Base-by-base conservation (phyloP, 495 filamentous ascomycete genomes). In the Annulohypoxylon moriforme region DNA sequence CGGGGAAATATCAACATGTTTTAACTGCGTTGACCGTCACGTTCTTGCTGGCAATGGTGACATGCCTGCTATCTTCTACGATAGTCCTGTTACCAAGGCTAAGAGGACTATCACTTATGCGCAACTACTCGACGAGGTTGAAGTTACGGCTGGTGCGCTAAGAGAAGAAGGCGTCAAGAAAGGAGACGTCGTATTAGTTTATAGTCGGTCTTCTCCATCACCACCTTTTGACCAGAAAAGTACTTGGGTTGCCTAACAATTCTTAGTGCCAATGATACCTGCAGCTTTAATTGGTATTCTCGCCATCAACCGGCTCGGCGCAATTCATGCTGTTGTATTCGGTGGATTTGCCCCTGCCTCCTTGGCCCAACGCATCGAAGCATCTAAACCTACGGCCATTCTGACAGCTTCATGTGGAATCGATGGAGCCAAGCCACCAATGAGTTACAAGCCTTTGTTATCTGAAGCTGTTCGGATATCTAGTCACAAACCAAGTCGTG, bases 381-480 rank as follows among this genome's bases (percentile, higher is more conserved):
- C 92, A 0, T 93, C 90, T 1, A 85, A 88, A 47, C 92, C 94
- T 11, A 85, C 86, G 18, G 88, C 86, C 9, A 89, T 98, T 53
- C 85, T 97, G 79, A 97, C 94, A 3, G 94, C 94, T 2, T 95
- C 92, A 2, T 98, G 94, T 79, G 94, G 94, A 6, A 94, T 97
- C 52, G 94, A 98, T 71, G 94, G 94, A 8, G 84, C 84, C 60
- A 96, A 97, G 75, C 90, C 89, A 1, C 88, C 92, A 4, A 84
- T 90, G 71, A 70, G 83, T 9, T 97, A 97, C 74, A 88, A 89
- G 61, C 86, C 88, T 0, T 87, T 94, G 59, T 85, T 97, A 18
- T 85, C 89, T 67, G 89, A 89, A n/a, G 91, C 90, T 1, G 82
- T 92, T 31, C 63, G 78, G 38, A 75, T 86, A 16, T 89, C 89